Evolutionary conservation across 306 rosid species (phyloP), one percentile per base, ranked within the genome.

Genomic region (Astragalus glycyphyllos): DNA sequence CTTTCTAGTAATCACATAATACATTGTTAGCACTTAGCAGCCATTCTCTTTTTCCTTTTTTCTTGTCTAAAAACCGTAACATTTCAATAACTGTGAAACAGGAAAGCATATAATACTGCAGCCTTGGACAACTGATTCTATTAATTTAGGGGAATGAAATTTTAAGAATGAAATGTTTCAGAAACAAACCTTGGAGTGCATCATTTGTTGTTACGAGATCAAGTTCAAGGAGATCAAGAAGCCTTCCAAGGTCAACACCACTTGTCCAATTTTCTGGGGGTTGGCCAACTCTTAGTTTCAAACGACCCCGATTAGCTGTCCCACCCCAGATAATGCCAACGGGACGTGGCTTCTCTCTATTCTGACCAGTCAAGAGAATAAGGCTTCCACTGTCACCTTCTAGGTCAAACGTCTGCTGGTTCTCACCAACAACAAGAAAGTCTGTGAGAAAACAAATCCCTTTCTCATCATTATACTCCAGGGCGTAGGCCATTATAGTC

Each of bases 371-470:
- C 78, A 95, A 81, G 68, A 95, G 88, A 76, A 95, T 95, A 80
- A 95, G 99, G 68, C 99, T 95, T 74, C 99, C 99, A 77, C 99
- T 95, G 61, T 95, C 99, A 55, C 99, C 99, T 83, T 94, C 99
- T 72, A 94, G 97, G 75, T 94, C 99, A 85, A 94, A 94, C 5
- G 95, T 91, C 87, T 94, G 92, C 79, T 84, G 97, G 82, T 94
- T 89, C 87, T 94, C 97, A 15, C 99, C 99, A 65, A 95, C 96
- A 70, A 95, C 99, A 65, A 95, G 96, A 95, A 95, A 91, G 83
- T 95, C 99, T 0, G 99, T 95, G 73, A 95, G 88, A 87, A 91
- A 95, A 84, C 99, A 95, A 74, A 91, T 95, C 77, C 97, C 99
- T 59, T 91, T 95, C 62, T 89, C 99, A 32, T 95, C 99, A 70